A percentile compares a stretch with the other conserved stretches of the same genome.
These are phyloP conservation scores for Furculomyces boomerangus DNA, from an alignment of 371 early-diverging fungal genomes.

Conservation along the genomic window DNA sequence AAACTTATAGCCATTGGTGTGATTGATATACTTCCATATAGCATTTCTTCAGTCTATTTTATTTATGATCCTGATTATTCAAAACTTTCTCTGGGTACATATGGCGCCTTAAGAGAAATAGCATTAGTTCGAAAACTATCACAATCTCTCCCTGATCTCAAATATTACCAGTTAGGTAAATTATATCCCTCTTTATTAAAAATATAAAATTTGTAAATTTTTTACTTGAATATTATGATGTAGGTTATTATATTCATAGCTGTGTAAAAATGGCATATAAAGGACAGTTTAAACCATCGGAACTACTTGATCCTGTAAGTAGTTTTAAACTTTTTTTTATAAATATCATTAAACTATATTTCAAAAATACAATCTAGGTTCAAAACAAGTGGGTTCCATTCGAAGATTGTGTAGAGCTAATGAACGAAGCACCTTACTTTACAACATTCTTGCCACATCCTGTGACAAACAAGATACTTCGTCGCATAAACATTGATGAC, in stretches of 20 bases:
- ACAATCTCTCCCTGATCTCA: constrained; percentile 18
- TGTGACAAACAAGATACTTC: neutral
- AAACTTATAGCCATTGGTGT: constrained; percentile 72
- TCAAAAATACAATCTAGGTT: neutral
- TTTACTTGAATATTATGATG: too few relatives aligned
- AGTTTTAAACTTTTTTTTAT: neutral
- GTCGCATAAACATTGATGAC: neutral
- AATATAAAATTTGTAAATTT: too few relatives aligned
- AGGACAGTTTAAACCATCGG: constrained; percentile 64
- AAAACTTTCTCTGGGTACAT: constrained; percentile 59
- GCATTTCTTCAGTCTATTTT: constrained; percentile 85
- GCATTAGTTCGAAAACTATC: constrained; percentile 12
- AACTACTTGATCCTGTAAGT: constrained; percentile 39
- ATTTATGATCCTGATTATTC: constrained; percentile 73
- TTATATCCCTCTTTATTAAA: constrained; percentile 76
- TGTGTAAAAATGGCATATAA: constrained; percentile 91
- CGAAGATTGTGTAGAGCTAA: neutral
- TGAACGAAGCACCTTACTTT: neutral
- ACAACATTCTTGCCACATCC: neutral
- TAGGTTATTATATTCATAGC: constrained; percentile 75
- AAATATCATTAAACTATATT: neutral
- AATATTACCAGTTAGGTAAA: constrained; percentile 80
- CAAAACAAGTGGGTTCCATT: neutral
- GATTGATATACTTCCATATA: constrained; percentile 71
- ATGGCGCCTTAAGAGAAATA: constrained; percentile 68